A percentile compares a stretch with the other conserved stretches of the same genome.
Conservation (phyloP, 208 protist genomes). For the Trypanosoma scelopori region DNA sequence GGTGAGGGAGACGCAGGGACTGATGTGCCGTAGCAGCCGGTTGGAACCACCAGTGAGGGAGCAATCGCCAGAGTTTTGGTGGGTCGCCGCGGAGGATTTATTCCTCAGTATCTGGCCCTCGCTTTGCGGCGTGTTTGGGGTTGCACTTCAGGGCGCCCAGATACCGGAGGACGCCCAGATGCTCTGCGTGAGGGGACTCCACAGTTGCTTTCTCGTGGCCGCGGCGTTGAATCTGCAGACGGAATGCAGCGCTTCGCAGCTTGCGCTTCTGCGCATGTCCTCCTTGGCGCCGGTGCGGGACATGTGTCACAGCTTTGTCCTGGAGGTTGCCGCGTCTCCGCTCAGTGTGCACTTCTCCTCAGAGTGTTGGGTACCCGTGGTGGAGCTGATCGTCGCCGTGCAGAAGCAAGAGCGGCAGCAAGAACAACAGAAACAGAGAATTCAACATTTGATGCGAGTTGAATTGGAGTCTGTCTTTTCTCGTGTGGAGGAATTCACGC, state of each 20-base stretch:
- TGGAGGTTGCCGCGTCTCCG: constrained; percentile 60
- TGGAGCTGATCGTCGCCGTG: constrained; percentile 41
- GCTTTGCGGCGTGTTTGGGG: constrained; percentile 82
- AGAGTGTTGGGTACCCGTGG: constrained; percentile 67
- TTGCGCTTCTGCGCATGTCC: constrained; percentile 65
- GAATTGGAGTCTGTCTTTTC: constrained; percentile 63
- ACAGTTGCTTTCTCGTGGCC: constrained; percentile 65
- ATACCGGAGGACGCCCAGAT: constrained; percentile 52
- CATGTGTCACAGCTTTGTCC: constrained; percentile 49
- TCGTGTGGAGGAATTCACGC: constrained; percentile 71
- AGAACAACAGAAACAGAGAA: constrained; percentile 34
- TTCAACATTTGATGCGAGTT: constrained; percentile 29
- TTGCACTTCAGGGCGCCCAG: constrained; percentile 56
- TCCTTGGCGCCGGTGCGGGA: constrained; percentile 47
- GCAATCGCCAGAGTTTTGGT: constrained; percentile 41
- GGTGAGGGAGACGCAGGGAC: constrained; percentile 52
- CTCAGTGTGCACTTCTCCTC: constrained; percentile 75
- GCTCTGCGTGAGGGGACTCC: constrained; percentile 68
- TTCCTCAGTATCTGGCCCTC: constrained; percentile 81
- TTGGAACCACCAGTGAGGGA: constrained; percentile 17
- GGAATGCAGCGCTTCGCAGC: constrained; percentile 73
- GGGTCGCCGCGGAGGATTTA: constrained; percentile 61
- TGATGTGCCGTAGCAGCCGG: constrained; percentile 45
- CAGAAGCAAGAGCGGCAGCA: constrained; percentile 39
- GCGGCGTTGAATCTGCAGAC: constrained; percentile 78